Evolutionary conservation across 768 basidiomycete genomes (phyloP), one percentile per base, ranked within the genome.

Genomic region (Naganishia friedmannii): DNA sequence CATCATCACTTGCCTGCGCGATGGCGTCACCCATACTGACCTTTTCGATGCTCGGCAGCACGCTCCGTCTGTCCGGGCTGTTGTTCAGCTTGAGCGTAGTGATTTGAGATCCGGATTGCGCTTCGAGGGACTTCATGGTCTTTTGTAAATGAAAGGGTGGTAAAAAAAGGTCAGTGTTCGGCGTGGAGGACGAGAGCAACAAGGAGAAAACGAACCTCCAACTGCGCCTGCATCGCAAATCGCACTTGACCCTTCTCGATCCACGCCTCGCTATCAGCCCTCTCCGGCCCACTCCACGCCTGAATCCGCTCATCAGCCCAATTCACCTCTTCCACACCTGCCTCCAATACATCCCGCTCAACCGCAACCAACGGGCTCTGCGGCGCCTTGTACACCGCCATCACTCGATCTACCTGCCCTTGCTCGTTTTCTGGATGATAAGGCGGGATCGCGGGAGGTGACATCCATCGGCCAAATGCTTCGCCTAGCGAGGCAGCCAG

Each of bases 231-330:
- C 17, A 73, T 74, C 48, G 74, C 74, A 45, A 72, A 70, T 29
- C 72, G 58, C 23, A 72, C 51, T 29, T 71, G 45, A 42, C 60
- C 39, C 55, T 72, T 70, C 15, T 74, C 73, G 15, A 76, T 56
- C 68, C 66, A 77, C 56, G 73, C 65, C 26, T 53, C 58, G 72
- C 78, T 78, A 68, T 76, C 74, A 45, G 67, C 67, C 53, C 73
- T 66, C 60, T 77, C 77, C 28, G 68, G 53, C 3, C 73, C 74
- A 28, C 45, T 60, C 78, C 77, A 78, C 53, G 56, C 68, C 56
- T 75, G 73, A 28, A 79, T 74, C 58, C 78, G 58, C 39, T 65
- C 65, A 65, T 79, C 78, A 17, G 71, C 68, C 78, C 78, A 79
- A 63, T 77, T 66, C 17, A 78, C 66, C 46, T 68, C 73, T 19